Evolutionary conservation across 192 early-diverging fungal species (phyloP).

Genomic region (Coemansia erecta): DNA sequence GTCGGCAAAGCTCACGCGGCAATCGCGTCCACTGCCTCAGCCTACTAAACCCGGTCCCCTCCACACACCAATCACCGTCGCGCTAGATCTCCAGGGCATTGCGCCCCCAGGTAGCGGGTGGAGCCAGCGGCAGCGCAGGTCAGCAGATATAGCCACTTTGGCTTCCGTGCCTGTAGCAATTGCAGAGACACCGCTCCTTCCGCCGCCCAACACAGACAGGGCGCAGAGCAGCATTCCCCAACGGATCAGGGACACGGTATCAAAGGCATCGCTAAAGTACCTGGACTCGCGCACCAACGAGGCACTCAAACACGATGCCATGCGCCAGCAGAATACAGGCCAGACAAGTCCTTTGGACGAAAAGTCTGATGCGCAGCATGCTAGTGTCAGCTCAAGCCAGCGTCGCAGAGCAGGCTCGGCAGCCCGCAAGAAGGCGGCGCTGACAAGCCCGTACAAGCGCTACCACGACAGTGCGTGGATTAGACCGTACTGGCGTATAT

Average conservation of each 20-base stretch:
- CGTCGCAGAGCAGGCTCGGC: constrained; percentile 1
- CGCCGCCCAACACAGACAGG: too few relatives aligned
- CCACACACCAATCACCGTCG: constrained; percentile 20
- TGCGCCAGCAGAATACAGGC: neutral
- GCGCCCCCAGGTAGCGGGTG: constrained; percentile 16
- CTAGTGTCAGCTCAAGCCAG: neutral
- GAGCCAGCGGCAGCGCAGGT: constrained; percentile 3
- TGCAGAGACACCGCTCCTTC: neutral
- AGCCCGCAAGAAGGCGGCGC: neutral
- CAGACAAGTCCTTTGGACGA: neutral
- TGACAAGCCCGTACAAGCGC: constrained; percentile 19
- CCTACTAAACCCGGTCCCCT: constrained; percentile 4
- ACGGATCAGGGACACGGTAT: constrained; percentile 38
- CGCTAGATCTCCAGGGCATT: neutral
- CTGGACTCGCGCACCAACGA: constrained; percentile 29
- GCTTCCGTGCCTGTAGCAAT: neutral
- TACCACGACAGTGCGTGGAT: constrained; percentile 39
- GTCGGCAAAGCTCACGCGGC: constrained; percentile 4
- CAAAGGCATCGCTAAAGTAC: constrained; percentile 45
- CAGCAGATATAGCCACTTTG: neutral
- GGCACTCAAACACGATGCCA: constrained; percentile 19
- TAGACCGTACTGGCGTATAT: constrained; percentile 59
- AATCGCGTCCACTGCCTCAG: neutral
- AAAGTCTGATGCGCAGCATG: constrained; percentile 6
- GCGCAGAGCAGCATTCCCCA: constrained; percentile 12